Percentiles rank a stretch among this genome's conserved stretches.
Conservation (phyloP, 441 rosid species). For the Populus hybrid region DNA sequence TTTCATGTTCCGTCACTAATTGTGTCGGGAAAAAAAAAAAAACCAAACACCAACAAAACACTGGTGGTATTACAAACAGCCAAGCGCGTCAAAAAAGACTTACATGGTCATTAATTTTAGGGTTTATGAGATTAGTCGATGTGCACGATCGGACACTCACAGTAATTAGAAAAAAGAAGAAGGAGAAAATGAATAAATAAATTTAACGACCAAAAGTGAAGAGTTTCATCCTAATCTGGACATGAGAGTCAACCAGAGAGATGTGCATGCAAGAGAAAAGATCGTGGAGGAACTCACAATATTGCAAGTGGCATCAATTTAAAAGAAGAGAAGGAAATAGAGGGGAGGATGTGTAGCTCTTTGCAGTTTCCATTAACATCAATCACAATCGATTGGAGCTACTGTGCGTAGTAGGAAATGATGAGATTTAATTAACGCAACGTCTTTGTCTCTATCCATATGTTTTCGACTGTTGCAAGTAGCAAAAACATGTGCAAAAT, state of each 20-base stretch:
- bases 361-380: background rate
- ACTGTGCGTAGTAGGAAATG: constrained; percentile 14
- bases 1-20: no score
- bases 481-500: constrained; percentile 1
- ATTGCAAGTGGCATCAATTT: background rate
- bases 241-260: background rate
- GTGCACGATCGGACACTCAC: no score
- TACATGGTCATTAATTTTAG: no score
- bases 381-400: constrained; percentile 14
- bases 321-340: background rate
- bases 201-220: background rate
- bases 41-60: no score
- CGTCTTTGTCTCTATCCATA: constrained; percentile 20
- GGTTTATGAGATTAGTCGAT: no score
- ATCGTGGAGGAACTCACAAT: background rate
- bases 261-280: background rate
- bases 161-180: no score
- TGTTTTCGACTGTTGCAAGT: background rate
- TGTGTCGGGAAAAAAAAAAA: no score
- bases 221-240: background rate
- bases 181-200: background rate
- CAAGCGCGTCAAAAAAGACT: no score
- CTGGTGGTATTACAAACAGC: no score
- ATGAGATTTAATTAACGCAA: constrained; percentile 11
- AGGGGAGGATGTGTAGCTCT: background rate